Evolutionary conservation across 1,139 yeast genomes (phyloP).

Genomic region (Saccharomyces uvarum): DNA sequence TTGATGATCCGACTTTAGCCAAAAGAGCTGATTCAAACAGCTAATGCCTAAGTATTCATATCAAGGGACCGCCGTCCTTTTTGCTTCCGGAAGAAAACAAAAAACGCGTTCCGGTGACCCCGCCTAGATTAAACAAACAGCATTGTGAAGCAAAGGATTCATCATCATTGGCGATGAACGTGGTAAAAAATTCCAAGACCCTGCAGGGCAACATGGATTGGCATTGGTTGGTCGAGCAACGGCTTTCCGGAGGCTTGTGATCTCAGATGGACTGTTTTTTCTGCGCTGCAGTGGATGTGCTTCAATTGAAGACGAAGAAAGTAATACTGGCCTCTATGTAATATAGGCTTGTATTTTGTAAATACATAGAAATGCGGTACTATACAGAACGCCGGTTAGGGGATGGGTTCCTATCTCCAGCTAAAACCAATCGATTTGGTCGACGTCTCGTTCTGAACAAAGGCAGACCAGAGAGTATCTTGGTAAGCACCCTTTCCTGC

Average conservation of each 20-base stretch:
- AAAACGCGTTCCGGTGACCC: neutral
- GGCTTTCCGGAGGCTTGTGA: neutral
- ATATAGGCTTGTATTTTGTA: neutral
- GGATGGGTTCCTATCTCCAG: neutral
- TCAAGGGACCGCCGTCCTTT: neutral
- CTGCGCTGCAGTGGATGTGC: neutral
- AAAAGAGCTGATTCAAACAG: neutral
- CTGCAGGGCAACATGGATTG: neutral
- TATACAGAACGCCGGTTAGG: neutral
- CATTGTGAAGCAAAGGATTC: neutral
- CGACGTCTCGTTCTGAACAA: too few species aligned
- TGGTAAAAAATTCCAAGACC: too few species aligned
- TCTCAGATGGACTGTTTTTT: neutral
- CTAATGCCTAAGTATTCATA: neutral
- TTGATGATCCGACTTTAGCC: neutral
- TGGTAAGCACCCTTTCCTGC: too few species aligned
- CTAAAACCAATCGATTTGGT: neutral
- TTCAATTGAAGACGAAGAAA: neutral
- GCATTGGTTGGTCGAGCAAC: neutral
- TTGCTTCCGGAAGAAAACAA: neutral
- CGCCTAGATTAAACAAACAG: neutral
- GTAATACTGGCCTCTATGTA: neutral
- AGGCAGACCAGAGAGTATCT: too few species aligned
- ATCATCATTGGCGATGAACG: neutral
- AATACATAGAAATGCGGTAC: neutral